Base-by-base conservation (phyloP, 2,329 filamentous ascomycete genomes). In the Cladosporium colombiae region DNA sequence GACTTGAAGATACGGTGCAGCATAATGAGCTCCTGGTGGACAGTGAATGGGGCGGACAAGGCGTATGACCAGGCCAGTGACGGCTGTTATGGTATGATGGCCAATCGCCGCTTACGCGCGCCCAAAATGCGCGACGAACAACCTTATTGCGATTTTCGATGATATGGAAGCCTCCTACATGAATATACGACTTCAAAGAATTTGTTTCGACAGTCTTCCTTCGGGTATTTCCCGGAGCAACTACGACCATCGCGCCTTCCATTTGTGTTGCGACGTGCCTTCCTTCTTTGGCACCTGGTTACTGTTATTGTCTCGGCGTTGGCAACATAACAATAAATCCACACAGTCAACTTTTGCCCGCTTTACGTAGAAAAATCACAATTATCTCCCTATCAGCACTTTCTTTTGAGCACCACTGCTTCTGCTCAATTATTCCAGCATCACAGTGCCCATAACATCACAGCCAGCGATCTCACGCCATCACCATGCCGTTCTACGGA, bases 201-300 rank as follows among this genome's bases (percentile, higher is more conserved):
- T 11, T 21, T 46, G n/a, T 11, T 46, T 46, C 40, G n/a, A 21
- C 40, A 46, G 40, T n/a, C 40, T 21, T 21, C 23, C 40, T 46
- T 21, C 40, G 40, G 40, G 40, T 21, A 11, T 21, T 44, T 1
- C 40, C 40, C 40, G 40, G 40, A 23, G 40, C 40, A 46, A 46
- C 8, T n/a, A 46, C n/a, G 40, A 46, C 18, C 52, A 58, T 61
- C 58, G 58, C 44, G n/a, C 58, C 29, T 61, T 61, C 58, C 58
- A 18, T 23, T 61, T 52, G 8, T 35, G 27, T 31, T 56, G 25
- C 37, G n/a, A 21, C 40, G 40, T 46, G 27, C 50, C 50, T 53
- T 53, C 25, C 50, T 53, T 6, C 2, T 4, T 53, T 53, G 50
- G 50, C 50, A 29, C 56, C 10, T 37, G 18, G 13, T 40, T 25